Conservation (phyloP, 805 yeast genomes). For the Candida methanosorbosa region DNA sequence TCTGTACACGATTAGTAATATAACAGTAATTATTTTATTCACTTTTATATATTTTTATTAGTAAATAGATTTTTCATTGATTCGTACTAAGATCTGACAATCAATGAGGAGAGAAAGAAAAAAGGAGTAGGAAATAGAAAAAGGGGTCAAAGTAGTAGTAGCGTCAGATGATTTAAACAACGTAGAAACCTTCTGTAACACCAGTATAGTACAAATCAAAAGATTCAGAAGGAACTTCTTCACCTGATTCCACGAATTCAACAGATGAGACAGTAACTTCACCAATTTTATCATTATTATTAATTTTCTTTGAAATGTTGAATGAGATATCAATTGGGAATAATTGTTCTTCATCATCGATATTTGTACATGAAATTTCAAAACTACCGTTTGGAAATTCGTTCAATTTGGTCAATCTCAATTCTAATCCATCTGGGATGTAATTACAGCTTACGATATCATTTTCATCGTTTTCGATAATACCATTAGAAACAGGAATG, state of each 20-base stretch:
- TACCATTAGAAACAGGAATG: conserved; percentile 59
- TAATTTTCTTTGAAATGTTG: conserved; percentile 26
- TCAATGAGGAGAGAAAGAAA: not conserved
- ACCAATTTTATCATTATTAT: conserved; percentile 31
- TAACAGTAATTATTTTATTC: too few species aligned
- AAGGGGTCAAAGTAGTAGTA: not conserved
- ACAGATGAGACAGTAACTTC: conserved; percentile 61
- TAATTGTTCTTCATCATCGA: conserved; percentile 65
- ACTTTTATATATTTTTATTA: too few species aligned
- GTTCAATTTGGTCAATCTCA: conserved; percentile 48
- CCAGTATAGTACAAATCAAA: conserved; percentile 57
- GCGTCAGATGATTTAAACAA: conserved; percentile 25
- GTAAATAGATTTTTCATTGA: too few species aligned
- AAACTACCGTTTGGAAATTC: conserved; percentile 58
- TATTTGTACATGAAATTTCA: conserved; percentile 65
- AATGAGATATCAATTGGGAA: conserved; percentile 83
- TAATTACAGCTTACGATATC: conserved; percentile 49
- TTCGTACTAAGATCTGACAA: too few species aligned
- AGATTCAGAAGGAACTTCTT: conserved; percentile 66
- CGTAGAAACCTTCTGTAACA: conserved; percentile 49
- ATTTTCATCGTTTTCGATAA: conserved; percentile 42
- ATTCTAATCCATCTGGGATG: conserved; percentile 61
- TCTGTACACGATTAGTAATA: conserved; percentile 1
- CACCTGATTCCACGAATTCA: conserved; percentile 37
- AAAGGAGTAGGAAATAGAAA: not conserved